A percentile compares a stretch with the other conserved stretches of the same genome.
Evolutionary conservation across 257 asterid species (phyloP).

Genomic region (Capsicum chinense): DNA sequence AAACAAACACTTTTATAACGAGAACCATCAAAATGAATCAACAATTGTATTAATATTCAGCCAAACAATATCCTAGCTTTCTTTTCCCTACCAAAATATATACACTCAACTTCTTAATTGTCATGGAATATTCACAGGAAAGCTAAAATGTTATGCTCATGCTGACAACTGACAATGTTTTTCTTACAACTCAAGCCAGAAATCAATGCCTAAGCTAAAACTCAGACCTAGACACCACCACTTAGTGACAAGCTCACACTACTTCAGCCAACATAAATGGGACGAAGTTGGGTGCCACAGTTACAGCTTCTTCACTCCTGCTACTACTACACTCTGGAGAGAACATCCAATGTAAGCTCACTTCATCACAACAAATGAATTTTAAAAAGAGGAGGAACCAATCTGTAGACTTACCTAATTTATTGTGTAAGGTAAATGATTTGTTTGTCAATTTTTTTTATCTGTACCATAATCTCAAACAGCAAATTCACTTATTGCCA

Average conservation of each 20-base stretch:
- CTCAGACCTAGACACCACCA: not conserved
- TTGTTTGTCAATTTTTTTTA: not conserved
- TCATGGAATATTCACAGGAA: not conserved
- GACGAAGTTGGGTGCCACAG: not conserved
- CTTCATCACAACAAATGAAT: conserved; percentile 6
- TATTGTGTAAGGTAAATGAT: not conserved
- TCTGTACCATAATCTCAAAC: conserved; percentile 13
- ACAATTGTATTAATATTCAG: not conserved
- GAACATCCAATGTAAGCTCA: conserved; percentile 13
- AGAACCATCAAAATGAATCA: not conserved
- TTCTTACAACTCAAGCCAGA: not conserved
- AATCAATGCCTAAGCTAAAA: not conserved
- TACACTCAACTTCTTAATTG: conserved; percentile 15
- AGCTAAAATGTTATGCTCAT: not conserved
- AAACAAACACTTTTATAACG: not conserved
- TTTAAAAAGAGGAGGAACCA: not conserved
- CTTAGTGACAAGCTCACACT: not conserved
- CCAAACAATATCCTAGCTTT: not conserved
- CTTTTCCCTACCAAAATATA: not conserved
- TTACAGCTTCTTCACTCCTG: not conserved
- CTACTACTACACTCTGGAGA: conserved; percentile 9
- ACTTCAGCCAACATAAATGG: conserved; percentile 20
- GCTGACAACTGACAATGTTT: not conserved
- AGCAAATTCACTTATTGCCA: not conserved
- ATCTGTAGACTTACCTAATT: not conserved